Evolutionary conservation across 176 grass and related monocot species (phyloP).

Genomic region (Musa troglodytarum): DNA sequence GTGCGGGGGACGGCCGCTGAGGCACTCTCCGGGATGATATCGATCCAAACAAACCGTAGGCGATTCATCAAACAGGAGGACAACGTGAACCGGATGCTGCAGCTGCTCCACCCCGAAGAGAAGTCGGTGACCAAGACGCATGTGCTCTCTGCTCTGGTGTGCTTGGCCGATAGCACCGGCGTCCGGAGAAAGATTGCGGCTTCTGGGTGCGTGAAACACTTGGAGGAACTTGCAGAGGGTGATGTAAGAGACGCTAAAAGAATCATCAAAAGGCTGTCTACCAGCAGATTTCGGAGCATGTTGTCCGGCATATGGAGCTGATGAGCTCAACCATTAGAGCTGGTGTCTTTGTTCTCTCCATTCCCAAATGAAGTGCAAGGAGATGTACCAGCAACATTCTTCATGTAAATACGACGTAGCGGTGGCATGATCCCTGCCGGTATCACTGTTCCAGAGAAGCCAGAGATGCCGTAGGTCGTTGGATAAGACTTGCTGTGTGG

Average conservation of each 20-base stretch:
- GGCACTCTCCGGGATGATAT: conserved; percentile 49
- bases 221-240: conserved; percentile 61
- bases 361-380: not conserved
- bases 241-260: conserved; percentile 66
- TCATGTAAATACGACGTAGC: not conserved
- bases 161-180: conserved; percentile 46
- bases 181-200: conserved; percentile 68
- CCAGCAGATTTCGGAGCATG: conserved; percentile 62
- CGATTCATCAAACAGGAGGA: conserved; percentile 65
- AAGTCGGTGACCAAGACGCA: conserved; percentile 53
- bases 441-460: no score
- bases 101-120: conserved; percentile 47
- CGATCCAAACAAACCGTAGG: conserved; percentile 59
- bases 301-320: conserved; percentile 78
- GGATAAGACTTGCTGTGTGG: no score
- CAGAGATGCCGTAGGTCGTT: no score
- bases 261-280: conserved; percentile 73
- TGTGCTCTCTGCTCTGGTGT: conserved; percentile 56
- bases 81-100: conserved; percentile 51
- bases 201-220: conserved; percentile 51
- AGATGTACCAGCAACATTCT: not conserved
- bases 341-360: not conserved
- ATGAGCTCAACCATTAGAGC: conserved; percentile 4
- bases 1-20: conserved; percentile 62
- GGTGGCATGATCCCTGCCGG: no score